Base-by-base conservation (phyloP, 2,329 filamentous ascomycete genomes). In the Leptographium wingfieldii region DNA sequence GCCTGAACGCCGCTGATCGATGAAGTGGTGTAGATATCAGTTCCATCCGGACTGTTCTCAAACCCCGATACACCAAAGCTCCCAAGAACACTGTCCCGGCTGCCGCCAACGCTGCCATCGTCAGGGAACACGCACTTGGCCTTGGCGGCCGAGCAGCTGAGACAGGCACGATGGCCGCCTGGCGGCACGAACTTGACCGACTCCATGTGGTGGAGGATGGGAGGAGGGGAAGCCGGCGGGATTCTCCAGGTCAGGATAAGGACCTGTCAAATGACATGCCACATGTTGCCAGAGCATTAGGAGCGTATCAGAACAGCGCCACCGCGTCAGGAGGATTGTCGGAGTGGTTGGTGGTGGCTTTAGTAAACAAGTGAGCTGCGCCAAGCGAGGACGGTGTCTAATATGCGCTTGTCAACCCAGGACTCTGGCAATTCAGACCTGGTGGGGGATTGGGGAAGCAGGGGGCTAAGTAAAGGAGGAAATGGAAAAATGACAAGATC, bases 171-270 rank as follows among this genome's bases (percentile, higher is more conserved):
- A 49, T 66, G 63, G 57, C 66, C 65, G 53, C 64, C 65, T 1
- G 66, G 65, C 1, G 65, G 66, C 10, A 67, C 66, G 29, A 66
- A 67, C 60, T 66, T 66, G 59, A 67, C 60, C 3, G 56, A 22
- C 16, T 65, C 63, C 64, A 65, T 65, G 3, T 48, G 16, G n/a
- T 12, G 14, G 22, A 22, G 48, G 84, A 60, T 19, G 22, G 6
- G 52, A 38, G 35, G 52, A 57, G 53, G 49, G 35, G 27, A 25
- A 29, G 46, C 33, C 10, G 48, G 9, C 27, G 27, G 10, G 27
- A 27, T 22, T 55, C 33, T 19, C 27, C 25, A 12, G 48, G 22
- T 25, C 25, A 16, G 25, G 48, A 25, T 25, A 29, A 27, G 48
- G 43, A 19, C 43, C 43, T 46, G 43, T 46, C 19, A 46, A 46